A percentile compares a stretch with the other conserved stretches of the same genome.
These are phyloP conservation scores for Diospyros kaki DNA, from an alignment of 148 eudicot species.

Conservation along the genomic window DNA sequence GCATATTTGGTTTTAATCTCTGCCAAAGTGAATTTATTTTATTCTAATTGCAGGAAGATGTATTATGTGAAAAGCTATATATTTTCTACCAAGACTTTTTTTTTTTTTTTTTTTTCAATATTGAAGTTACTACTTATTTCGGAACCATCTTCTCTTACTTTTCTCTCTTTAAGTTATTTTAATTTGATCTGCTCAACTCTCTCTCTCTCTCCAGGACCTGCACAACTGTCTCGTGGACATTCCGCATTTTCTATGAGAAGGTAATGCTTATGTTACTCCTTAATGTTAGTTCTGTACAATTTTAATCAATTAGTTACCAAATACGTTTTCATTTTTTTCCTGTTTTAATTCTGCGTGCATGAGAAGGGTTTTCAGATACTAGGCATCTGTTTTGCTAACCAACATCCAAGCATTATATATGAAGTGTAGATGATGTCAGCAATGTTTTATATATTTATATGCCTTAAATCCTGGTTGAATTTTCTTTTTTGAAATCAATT, in stretches of 20 bases:
- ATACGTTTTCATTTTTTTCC: neutral
- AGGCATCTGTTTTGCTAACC: neutral
- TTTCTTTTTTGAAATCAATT: neutral
- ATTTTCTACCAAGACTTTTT: neutral
- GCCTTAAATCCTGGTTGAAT: neutral
- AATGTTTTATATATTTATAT: neutral
- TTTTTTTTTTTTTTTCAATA: conserved; percentile 1
- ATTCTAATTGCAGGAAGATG: too few relatives aligned
- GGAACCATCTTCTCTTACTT: neutral
- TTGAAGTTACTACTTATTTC: neutral
- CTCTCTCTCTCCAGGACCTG: conserved; percentile 69
- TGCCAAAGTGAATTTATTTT: too few relatives aligned
- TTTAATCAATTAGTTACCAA: neutral
- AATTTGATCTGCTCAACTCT: neutral
- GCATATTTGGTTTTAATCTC: neutral
- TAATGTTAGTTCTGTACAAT: neutral
- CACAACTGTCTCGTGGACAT: conserved; percentile 96
- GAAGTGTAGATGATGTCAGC: neutral
- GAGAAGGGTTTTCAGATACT: neutral
- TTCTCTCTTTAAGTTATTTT: conserved; percentile 5
- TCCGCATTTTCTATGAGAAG: conserved; percentile 97
- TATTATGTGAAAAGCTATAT: neutral
- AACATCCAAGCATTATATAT: neutral
- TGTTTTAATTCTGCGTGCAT: neutral
- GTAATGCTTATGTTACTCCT: conserved; percentile 27